These are phyloP conservation scores for Salix exigua DNA, from an alignment of 345 rosid genomes.

Conservation along the genomic window DNA sequence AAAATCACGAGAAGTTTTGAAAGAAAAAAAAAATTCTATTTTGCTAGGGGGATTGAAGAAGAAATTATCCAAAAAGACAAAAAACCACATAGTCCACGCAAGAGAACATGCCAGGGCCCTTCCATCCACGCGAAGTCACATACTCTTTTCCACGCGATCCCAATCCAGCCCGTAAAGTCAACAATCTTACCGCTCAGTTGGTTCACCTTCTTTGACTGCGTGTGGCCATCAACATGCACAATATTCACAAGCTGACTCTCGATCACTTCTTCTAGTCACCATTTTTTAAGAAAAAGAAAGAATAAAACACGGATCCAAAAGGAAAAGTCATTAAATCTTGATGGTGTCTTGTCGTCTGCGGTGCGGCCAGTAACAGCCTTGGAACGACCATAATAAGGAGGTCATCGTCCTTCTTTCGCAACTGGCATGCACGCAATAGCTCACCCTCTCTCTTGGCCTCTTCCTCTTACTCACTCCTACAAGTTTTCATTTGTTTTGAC, in stretches of 20 bases:
- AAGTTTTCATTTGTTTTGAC: background rate
- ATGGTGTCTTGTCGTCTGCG: slow-evolving; percentile 5
- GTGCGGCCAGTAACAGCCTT: background rate
- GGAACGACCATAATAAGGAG: background rate
- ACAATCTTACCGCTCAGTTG: background rate
- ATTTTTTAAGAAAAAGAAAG: background rate
- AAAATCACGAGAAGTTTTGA: background rate
- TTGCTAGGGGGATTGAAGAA: background rate
- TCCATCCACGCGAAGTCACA: background rate
- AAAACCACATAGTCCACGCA: no score
- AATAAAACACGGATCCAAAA: background rate
- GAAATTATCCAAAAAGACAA: background rate
- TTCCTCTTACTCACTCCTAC: background rate
- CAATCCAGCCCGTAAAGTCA: background rate
- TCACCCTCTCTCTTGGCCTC: background rate
- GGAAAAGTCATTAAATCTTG: background rate
- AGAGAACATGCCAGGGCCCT: background rate
- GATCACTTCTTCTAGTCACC: background rate
- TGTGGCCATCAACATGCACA: background rate
- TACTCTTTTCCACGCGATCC: background rate
- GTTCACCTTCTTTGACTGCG: background rate
- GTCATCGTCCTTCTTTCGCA: background rate
- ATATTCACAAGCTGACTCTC: background rate
- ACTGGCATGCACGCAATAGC: background rate
- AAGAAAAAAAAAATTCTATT: background rate